Evolutionary conservation across 768 basidiomycete species (phyloP), one percentile per base, ranked within the genome.

Genomic region (Pluteus cervinus): DNA sequence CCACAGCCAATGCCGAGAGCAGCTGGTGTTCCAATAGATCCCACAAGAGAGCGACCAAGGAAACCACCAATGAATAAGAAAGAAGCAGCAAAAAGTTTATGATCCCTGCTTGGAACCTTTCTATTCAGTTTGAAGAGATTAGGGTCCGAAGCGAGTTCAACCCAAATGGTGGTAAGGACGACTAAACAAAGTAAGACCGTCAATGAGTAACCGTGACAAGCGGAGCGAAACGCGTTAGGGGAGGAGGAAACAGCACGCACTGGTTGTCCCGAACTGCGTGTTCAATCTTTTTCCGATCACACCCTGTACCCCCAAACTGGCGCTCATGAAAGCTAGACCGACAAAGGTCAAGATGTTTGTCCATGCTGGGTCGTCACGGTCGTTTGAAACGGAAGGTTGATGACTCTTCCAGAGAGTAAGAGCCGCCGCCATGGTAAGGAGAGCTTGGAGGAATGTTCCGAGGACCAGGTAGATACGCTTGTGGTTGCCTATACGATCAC

Each of bases 291-390:
- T 91, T 36, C 81, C 87, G 61, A 86, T 67, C 54, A 91, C 86
- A 14, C 89, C 89, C 58, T 93, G 90, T 23, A 91, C 61, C 5
- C 91, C 91, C 50, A 96, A 61, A 55, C 73, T 76, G 21, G 82
- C 82, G 45, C 86, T 89, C 58, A 90, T 79, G 56, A 88, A 86
- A 1, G 73, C 88, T 11, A 96, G 47, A 7, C 77, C 70, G 9
- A 81, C 79, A 51, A 81, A 88, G 1, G 83, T 75, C 23, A 76
- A 49, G 1, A 71, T 55, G 30, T 79, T 78, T 3, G 64, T 70
- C 91, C 90, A 93, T 0, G 80, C 71, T 0, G 85, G 86, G 29
- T 75, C 61, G 1, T 65, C 80, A 3, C 86, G 68, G 4, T 55
- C 52, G 24, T 63, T 60, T 1, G 76, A 70, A 20, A 85, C 58